These are phyloP conservation scores for Chaetomium cochliodes DNA, from an alignment of 495 filamentous ascomycete genomes.

Conservation along the genomic window DNA sequence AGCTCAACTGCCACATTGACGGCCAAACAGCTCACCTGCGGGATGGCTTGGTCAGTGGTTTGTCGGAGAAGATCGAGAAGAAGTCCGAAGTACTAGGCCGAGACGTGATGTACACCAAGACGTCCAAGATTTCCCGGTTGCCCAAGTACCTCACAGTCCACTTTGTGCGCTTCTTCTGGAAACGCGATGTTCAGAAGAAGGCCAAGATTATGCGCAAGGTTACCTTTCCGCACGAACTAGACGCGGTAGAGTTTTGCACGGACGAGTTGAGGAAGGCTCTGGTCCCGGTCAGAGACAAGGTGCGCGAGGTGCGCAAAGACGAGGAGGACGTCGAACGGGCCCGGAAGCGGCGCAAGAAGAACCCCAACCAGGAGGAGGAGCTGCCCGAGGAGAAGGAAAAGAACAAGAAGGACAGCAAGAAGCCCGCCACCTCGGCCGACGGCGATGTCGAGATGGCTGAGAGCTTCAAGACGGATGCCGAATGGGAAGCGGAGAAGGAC, in stretches of 20 bases:
- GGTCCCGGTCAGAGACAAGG: conserved; percentile 88
- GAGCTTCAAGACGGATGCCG: conserved; percentile 86
- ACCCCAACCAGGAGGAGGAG: conserved; percentile 41
- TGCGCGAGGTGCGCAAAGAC: conserved; percentile 92
- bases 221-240: conserved; percentile 88
- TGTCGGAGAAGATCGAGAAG: conserved; percentile 91
- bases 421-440: conserved; percentile 39
- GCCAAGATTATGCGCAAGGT: conserved; percentile 99
- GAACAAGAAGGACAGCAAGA: conserved; percentile 37
- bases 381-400: conserved; percentile 33
- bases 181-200: conserved; percentile 89
- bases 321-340: conserved; percentile 86
- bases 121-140: conserved; percentile 78
- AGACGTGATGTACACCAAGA: conserved; percentile 83
- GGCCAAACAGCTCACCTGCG: conserved; percentile 80
- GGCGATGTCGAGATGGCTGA: conserved; percentile 70
- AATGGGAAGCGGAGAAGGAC: conserved; percentile 79
- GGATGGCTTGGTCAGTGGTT: conserved; percentile 77
- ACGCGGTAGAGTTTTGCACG: conserved; percentile 92
- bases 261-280: conserved; percentile 80
- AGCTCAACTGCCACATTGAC: conserved; percentile 93
- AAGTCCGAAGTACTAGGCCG: conserved; percentile 71
- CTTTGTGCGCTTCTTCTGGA: conserved; percentile 98
- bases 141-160: conserved; percentile 96
- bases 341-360: conserved; percentile 80